phyloP scores from a whole-genome alignment of 805 yeast genomes.

The Candida xiaguanensis region DNA sequence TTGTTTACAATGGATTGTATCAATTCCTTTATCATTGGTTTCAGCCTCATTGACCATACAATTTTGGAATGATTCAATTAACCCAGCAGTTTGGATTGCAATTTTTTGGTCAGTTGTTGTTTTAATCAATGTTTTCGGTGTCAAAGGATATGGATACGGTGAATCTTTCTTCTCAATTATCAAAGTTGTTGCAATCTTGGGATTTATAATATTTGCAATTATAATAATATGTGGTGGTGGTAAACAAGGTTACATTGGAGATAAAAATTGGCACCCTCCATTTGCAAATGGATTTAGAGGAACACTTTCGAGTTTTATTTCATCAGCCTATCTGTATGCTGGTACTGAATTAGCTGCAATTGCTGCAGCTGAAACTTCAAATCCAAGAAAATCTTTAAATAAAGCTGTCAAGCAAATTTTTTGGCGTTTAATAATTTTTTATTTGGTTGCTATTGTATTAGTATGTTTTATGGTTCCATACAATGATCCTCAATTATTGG shows the following conservation, averaged over 20 bases:
- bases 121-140: constrained; percentile 30
- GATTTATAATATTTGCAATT: constrained; percentile 38
- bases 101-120: constrained; percentile 35
- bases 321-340: constrained; percentile 26
- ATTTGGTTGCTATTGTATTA: constrained; percentile 24
- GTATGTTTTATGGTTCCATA: constrained; percentile 45
- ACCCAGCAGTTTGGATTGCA: constrained; percentile 41
- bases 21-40: constrained; percentile 39
- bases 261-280: constrained; percentile 33
- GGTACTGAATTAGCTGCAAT: constrained; percentile 30
- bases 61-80: constrained; percentile 36
- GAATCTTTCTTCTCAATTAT: constrained; percentile 33
- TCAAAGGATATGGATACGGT: constrained; percentile 35
- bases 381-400: constrained; percentile 33
- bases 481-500: constrained; percentile 41
- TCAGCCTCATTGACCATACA: constrained; percentile 40
- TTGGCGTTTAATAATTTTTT: constrained; percentile 36
- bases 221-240: constrained; percentile 40
- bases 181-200: constrained; percentile 37
- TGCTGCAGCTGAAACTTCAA: constrained; percentile 31
- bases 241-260: constrained; percentile 36
- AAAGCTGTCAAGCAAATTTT: constrained; percentile 37
- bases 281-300: constrained; percentile 37
- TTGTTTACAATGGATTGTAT: constrained; percentile 41
- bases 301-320: constrained; percentile 24